These are phyloP conservation scores for Pseudopediastrum boryanum DNA, from an alignment of 139 green algal species.

Conservation along the genomic window DNA sequence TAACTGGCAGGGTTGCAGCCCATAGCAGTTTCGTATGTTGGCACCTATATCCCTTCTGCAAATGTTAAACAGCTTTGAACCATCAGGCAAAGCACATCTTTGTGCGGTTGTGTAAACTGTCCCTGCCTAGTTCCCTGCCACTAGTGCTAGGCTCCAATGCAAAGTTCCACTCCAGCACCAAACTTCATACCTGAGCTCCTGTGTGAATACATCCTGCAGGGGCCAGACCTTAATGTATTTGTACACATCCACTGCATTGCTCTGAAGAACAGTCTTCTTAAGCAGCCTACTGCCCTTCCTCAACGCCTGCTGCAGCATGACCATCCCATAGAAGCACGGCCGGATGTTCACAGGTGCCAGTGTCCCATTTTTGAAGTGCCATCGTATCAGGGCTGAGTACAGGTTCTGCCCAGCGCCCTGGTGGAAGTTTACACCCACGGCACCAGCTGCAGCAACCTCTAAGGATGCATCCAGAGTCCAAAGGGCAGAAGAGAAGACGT, in stretches of 20 bases:
- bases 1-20: no score
- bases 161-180: no score
- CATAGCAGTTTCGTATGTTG: no score
- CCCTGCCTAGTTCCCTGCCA: no score
- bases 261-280: background rate
- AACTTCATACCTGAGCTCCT: conserved; percentile 28
- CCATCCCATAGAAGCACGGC: conserved; percentile 26
- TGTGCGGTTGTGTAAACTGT: no score
- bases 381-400: conserved; percentile 33
- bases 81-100: no score
- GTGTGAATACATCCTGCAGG: conserved; percentile 1
- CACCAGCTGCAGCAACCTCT: conserved; percentile 29
- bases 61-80: no score
- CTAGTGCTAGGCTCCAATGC: no score
- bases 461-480: conserved; percentile 36
- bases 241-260: background rate
- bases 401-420: conserved; percentile 40
- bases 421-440: conserved; percentile 34
- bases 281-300: conserved; percentile 9
- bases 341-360: conserved; percentile 7
- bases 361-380: conserved; percentile 14
- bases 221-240: conserved; percentile 33
- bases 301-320: conserved; percentile 22
- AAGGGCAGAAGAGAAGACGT: conserved; percentile 26
- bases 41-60: no score